A percentile compares a stretch with the other conserved stretches of the same genome.
Conservation (phyloP, 2,329 filamentous ascomycete species). For the Colletotrichum viniferum region DNA sequence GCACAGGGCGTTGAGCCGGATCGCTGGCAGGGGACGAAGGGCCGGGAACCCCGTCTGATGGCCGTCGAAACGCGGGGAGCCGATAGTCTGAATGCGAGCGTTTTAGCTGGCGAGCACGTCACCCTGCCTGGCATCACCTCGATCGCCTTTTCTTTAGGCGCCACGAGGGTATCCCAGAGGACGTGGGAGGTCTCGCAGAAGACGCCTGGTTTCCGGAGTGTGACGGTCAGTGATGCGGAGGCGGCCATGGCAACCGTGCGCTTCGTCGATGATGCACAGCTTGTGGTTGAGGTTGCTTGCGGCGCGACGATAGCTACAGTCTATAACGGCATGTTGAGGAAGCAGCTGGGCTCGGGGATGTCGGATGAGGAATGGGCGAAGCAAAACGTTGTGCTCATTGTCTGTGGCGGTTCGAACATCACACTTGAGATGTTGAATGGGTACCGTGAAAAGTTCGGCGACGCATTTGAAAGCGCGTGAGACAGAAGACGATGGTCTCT, state of each 20-base stretch:
- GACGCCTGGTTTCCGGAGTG: conserved; percentile 47
- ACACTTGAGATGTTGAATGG: conserved; percentile 63
- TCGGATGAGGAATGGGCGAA: conserved; percentile 62
- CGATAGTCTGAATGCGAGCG: conserved; percentile 68
- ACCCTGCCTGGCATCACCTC: conserved; percentile 75
- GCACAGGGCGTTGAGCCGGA: conserved; percentile 67
- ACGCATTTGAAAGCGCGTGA: background rate
- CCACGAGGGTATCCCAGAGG: conserved; percentile 69
- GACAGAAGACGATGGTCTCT: background rate
- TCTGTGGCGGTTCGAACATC: conserved; percentile 81
- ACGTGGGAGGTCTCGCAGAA: conserved; percentile 66
- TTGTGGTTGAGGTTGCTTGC: conserved; percentile 85
- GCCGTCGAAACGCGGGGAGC: conserved; percentile 80
- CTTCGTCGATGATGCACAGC: conserved; percentile 80
- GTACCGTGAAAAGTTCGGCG: conserved; percentile 55
- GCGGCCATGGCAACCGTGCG: conserved; percentile 78
- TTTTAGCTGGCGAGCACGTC: conserved; percentile 61
- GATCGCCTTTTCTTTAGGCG: conserved; percentile 76
- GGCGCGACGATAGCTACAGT: conserved; percentile 77
- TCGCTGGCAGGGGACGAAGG: conserved; percentile 30
- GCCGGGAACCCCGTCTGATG: conserved; percentile 57
- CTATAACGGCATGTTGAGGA: conserved; percentile 68
- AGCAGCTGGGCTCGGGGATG: conserved; percentile 58
- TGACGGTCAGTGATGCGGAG: conserved; percentile 75
- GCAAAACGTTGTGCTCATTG: conserved; percentile 80